Conservation (phyloP, 805 yeast species). For the Sugiyamaella americana region DNA sequence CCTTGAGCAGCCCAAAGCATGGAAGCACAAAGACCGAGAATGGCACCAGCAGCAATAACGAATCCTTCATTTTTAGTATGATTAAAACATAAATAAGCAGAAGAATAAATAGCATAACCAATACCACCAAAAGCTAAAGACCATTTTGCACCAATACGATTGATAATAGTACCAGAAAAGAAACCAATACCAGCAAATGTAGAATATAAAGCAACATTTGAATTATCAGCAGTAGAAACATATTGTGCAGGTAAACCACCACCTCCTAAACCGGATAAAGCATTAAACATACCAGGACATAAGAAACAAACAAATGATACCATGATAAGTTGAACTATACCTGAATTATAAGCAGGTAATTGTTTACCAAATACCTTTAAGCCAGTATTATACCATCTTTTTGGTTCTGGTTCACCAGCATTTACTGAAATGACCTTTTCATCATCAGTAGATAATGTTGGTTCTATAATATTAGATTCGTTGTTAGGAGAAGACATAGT, state of each 20-base stretch:
- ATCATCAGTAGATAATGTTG: neutral
- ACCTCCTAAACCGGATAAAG: slow-evolving; percentile 15
- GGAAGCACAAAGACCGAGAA: slow-evolving; percentile 51
- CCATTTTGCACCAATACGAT: slow-evolving; percentile 42
- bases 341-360: slow-evolving; percentile 36
- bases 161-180: slow-evolving; percentile 50
- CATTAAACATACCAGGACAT: slow-evolving; percentile 40
- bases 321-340: slow-evolving; percentile 40
- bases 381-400: slow-evolving; percentile 24
- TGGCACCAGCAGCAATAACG: slow-evolving; percentile 51
- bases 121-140: slow-evolving; percentile 40
- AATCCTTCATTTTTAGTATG: slow-evolving; percentile 45
- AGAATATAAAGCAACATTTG: slow-evolving; percentile 45
- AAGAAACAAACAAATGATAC: slow-evolving; percentile 42
- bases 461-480: too few relatives aligned
- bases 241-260: slow-evolving; percentile 11
- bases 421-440: neutral
- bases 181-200: slow-evolving; percentile 53
- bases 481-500: too few relatives aligned
- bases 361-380: slow-evolving; percentile 22
- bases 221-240: slow-evolving; percentile 30
- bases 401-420: neutral
- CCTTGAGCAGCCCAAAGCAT: slow-evolving; percentile 57
- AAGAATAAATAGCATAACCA: slow-evolving; percentile 44
- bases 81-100: slow-evolving; percentile 40